These are phyloP conservation scores for Yamadazyma sp. DNA, from an alignment of 805 yeast genomes.

Conservation along the genomic window DNA sequence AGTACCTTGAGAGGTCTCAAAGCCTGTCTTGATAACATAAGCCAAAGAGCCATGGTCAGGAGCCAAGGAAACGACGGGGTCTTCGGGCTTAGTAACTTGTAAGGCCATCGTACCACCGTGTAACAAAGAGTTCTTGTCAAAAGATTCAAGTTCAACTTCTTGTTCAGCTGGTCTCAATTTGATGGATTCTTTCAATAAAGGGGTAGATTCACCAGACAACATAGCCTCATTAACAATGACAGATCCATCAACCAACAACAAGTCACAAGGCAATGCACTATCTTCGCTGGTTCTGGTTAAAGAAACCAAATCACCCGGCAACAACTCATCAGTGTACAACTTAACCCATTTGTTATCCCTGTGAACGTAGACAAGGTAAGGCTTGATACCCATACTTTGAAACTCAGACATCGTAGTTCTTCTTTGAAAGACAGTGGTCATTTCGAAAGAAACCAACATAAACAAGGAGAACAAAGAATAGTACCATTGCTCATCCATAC, in stretches of 20 bases:
- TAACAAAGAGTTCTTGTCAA: slow-evolving; percentile 83
- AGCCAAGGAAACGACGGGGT: slow-evolving; percentile 52
- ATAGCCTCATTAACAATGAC: slow-evolving; percentile 98
- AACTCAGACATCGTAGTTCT: slow-evolving; percentile 92
- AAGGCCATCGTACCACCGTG: slow-evolving; percentile 97
- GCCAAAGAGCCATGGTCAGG: slow-evolving; percentile 95
- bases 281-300: slow-evolving; percentile 87
- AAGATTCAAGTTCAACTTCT: slow-evolving; percentile 67
- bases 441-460: slow-evolving; percentile 91
- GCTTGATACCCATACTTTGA: slow-evolving; percentile 95
- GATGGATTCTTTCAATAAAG: slow-evolving; percentile 88
- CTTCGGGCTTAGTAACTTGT: slow-evolving; percentile 77
- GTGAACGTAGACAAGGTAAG: slow-evolving; percentile 72
- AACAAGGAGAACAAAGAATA: slow-evolving; percentile 86
- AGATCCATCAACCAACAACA: slow-evolving; percentile 81
- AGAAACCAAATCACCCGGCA: slow-evolving; percentile 92
- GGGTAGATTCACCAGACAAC: slow-evolving; percentile 98
- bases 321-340: slow-evolving; percentile 67
- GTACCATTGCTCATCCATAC: slow-evolving; percentile 96
- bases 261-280: slow-evolving; percentile 90
- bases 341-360: slow-evolving; percentile 71
- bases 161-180: slow-evolving; percentile 77
- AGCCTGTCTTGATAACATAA: slow-evolving; percentile 89
- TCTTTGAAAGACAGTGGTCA: slow-evolving; percentile 93
- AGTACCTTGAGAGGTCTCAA: slow-evolving; percentile 97